Evolutionary conservation across 495 filamentous ascomycete genomes (phyloP).

Genomic region (Xylaria grammica): DNA sequence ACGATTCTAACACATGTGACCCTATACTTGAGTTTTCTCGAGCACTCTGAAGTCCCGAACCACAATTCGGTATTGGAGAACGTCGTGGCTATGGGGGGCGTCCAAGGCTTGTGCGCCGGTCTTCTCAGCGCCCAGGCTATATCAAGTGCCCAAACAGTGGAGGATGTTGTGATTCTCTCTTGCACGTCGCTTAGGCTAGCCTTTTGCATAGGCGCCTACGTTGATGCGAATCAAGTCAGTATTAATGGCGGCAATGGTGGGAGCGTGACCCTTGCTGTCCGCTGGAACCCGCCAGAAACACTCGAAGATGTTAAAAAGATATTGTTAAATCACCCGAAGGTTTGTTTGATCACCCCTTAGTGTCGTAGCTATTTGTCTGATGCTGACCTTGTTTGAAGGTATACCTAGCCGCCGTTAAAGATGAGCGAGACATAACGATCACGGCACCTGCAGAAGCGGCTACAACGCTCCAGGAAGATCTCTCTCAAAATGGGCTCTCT

Average conservation of each 20-base stretch:
- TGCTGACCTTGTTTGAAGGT: background rate
- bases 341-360: background rate
- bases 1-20: background rate
- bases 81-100: slow-evolving; percentile 17
- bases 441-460: background rate
- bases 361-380: background rate
- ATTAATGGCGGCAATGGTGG: background rate
- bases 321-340: background rate
- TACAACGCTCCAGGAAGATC: background rate
- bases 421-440: slow-evolving; percentile 1
- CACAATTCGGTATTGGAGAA: slow-evolving; percentile 1
- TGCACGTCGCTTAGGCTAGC: slow-evolving; percentile 7
- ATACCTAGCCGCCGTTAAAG: slow-evolving; percentile 1
- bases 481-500: background rate
- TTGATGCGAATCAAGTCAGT: background rate
- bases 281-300: background rate
- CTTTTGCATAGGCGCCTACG: slow-evolving; percentile 6
- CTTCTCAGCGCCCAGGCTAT: slow-evolving; percentile 43
- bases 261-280: background rate
- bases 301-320: background rate
- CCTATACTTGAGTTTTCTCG: background rate
- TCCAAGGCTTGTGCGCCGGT: slow-evolving; percentile 46
- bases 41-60: background rate
- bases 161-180: slow-evolving; percentile 42
- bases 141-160: slow-evolving; percentile 32